Evolutionary conservation across 2,329 filamentous ascomycete genomes (phyloP).

Genomic region (Colletotrichum aenigma): DNA sequence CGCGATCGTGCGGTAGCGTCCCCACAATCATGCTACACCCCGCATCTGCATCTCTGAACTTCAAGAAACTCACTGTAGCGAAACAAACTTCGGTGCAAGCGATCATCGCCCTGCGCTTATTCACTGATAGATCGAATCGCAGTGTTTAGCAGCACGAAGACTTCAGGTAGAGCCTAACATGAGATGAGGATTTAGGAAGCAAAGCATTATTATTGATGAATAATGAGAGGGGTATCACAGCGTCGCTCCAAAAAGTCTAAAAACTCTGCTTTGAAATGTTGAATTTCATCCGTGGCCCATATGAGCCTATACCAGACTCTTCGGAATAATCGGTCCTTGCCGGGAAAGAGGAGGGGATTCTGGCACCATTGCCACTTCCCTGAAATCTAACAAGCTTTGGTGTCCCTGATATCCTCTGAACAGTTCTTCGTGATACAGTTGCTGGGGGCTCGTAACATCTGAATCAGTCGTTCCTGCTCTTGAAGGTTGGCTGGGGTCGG

Average conservation of each 20-base stretch:
- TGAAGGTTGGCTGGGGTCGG: background rate
- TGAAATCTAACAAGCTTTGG: background rate
- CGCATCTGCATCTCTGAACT: background rate
- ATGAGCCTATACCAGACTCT: background rate
- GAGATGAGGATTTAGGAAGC: background rate
- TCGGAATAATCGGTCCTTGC: background rate
- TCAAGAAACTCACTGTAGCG: background rate
- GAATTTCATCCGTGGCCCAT: background rate
- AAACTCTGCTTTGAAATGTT: background rate
- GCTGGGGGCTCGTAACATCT: background rate
- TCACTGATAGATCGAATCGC: background rate
- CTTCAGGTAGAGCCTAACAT: rapidly evolving
- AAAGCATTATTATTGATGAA: background rate
- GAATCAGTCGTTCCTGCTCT: background rate
- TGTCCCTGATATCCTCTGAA: background rate
- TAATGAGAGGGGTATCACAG: background rate
- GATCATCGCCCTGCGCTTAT: background rate
- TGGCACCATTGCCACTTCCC: background rate
- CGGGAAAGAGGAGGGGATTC: background rate
- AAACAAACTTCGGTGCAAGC: background rate
- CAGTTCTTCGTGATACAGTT: background rate
- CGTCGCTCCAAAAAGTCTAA: background rate
- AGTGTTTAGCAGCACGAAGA: background rate
- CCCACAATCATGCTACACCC: background rate
- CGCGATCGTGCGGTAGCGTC: background rate